These are phyloP conservation scores for Wickerhamiella occidentalis DNA, from an alignment of 805 yeast genomes.

Conservation along the genomic window DNA sequence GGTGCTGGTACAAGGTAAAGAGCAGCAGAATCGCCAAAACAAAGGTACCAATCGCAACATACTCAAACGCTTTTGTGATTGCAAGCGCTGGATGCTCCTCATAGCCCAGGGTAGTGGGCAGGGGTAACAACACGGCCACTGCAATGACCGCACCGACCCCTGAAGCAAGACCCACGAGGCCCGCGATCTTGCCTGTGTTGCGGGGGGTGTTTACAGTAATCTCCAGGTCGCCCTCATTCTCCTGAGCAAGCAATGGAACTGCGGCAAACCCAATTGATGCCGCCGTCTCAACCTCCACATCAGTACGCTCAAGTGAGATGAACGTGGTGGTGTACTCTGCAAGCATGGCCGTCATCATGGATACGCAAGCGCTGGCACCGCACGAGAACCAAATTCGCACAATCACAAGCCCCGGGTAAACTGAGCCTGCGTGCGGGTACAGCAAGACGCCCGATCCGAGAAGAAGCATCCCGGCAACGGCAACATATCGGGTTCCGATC, in stretches of 20 bases:
- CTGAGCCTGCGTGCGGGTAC: slow-evolving; percentile 36
- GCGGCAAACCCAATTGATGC: slow-evolving; percentile 10
- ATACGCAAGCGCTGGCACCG: slow-evolving; percentile 44
- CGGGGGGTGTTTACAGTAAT: neutral
- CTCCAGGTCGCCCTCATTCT: neutral
- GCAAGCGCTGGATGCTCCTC: slow-evolving; percentile 34
- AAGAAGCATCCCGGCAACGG: slow-evolving; percentile 37
- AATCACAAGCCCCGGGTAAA: slow-evolving; percentile 40
- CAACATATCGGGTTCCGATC: slow-evolving; percentile 47
- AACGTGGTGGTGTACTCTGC: slow-evolving; percentile 31
- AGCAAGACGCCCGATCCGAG: slow-evolving; percentile 38
- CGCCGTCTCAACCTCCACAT: slow-evolving; percentile 10
- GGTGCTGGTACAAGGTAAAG: slow-evolving; percentile 37
- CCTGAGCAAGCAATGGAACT: slow-evolving; percentile 9
- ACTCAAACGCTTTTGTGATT: slow-evolving; percentile 37
- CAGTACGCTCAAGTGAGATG: slow-evolving; percentile 1
- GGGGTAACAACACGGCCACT: slow-evolving; percentile 41
- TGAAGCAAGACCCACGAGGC: slow-evolving; percentile 48
- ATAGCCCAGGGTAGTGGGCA: slow-evolving; percentile 41
- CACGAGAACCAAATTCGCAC: slow-evolving; percentile 46
- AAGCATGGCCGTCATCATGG: slow-evolving; percentile 49
- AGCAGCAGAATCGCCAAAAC: slow-evolving; percentile 30
- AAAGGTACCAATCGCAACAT: slow-evolving; percentile 19
- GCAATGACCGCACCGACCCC: slow-evolving; percentile 61
- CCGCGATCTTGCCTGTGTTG: slow-evolving; percentile 40